Base-by-base conservation (phyloP, 768 basidiomycete species). In the Amanita rubescens region DNA sequence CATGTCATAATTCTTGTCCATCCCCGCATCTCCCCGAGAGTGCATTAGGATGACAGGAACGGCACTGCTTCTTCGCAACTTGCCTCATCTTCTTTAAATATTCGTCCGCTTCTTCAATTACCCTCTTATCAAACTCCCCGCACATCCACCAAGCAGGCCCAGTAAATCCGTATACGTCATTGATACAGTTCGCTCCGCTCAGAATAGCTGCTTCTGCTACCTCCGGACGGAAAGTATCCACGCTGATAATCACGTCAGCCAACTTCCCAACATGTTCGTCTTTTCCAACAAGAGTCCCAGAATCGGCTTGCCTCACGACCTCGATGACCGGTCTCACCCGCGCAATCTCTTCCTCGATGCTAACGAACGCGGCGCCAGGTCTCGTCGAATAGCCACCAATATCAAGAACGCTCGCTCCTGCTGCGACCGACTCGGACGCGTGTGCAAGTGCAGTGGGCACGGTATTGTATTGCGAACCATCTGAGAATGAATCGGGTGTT, bases 401-500 rank as follows among this genome's bases (percentile, higher is more conserved):
- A 66, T 99, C 96, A 55, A 98, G 70, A 53, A 99, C 88, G 53
- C 82, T 75, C 0, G 88, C 85, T 1, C 87, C 86, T 0, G 71
- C 71, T 0, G 66, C 56, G 2, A 82, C 71, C 0, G 90, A 75
- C 3, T 69, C 48, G 3, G 62, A 57, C 0, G 75, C 72, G 56
- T 85, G 87, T 2, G 63, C 60, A 14, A 92, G 61, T 0, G 87
- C 88, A 9, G 73, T 64, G 0, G 75, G 58, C 10, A 84, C 58
- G 0, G 75, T 75, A 56, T 77, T 73, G 65, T 87, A 74, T 17
- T 67, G 63, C 0, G 82, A 76, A 9, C 93, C 93, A 57, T 97
- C 94, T 0, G 94, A 97, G 70, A 97, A 97, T 0, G 94, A 96
- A 68, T 99, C 95, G 2, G 95, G 94, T 0, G 95, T 97, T 5